These are phyloP conservation scores for Colletotrichum gloeosporioides DNA, from an alignment of 2,329 filamentous ascomycete species.

Conservation along the genomic window DNA sequence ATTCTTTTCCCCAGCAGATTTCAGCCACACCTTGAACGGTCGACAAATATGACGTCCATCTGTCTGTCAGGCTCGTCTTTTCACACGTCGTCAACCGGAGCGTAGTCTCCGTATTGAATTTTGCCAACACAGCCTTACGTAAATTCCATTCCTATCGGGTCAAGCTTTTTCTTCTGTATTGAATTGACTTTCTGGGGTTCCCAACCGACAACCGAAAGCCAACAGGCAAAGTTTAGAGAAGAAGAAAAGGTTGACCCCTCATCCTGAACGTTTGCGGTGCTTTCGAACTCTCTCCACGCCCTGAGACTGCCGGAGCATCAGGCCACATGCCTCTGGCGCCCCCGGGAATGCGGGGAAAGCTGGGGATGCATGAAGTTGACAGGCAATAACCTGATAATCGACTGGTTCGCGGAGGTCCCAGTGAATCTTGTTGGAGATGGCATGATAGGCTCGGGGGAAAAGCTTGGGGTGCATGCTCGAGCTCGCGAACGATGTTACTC, in stretches of 20 bases:
- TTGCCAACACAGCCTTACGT: neutral
- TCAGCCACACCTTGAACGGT: slow-evolving; percentile 2
- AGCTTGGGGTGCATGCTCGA: neutral
- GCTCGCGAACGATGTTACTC: neutral
- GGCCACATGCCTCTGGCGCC: neutral
- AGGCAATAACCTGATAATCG: neutral
- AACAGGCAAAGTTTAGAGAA: neutral
- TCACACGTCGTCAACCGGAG: neutral
- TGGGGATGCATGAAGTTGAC: neutral
- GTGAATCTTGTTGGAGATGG: neutral
- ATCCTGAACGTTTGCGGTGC: neutral
- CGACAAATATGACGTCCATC: slow-evolving; percentile 3
- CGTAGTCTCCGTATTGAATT: neutral
- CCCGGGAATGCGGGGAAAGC: slow-evolving; percentile 14
- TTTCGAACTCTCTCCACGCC: slow-evolving; percentile 3
- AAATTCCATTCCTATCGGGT: neutral
- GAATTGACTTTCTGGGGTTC: slow-evolving; percentile 4
- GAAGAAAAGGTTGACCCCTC: neutral
- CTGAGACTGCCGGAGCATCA: slow-evolving; percentile 17
- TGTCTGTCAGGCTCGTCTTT: neutral
- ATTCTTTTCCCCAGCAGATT: neutral
- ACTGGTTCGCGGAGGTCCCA: neutral
- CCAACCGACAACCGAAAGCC: neutral
- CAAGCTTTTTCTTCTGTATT: neutral
- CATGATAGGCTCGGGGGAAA: neutral